phyloP scores from a whole-genome alignment of 257 asterid genomes.

The Misopates orontium region DNA sequence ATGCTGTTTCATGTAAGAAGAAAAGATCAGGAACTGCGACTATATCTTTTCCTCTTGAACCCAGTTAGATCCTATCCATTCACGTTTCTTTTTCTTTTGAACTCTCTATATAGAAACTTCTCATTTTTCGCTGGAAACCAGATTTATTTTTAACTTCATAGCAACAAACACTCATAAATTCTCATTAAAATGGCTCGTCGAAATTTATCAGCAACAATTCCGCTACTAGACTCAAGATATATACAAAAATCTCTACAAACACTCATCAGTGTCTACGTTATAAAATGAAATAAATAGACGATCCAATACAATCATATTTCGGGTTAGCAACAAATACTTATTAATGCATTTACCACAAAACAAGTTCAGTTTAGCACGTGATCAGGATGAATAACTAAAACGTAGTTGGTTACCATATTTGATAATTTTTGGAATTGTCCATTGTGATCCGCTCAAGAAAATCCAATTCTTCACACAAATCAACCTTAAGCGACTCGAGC shows the following conservation, averaged over 20 bases:
- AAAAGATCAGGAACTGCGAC: no score
- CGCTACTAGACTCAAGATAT: neutral
- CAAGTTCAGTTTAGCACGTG: constrained; percentile 4
- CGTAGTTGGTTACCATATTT: constrained; percentile 60
- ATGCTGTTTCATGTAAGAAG: no score
- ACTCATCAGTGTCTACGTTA: neutral
- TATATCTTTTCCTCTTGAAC: no score
- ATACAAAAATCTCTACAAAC: neutral
- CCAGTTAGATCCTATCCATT: no score
- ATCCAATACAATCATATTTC: constrained; percentile 5
- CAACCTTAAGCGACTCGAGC: constrained; percentile 67
- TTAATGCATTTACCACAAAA: constrained; percentile 17
- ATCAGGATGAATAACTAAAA: constrained; percentile 5
- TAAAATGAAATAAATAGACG: neutral
- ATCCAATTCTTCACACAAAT: constrained; percentile 65
- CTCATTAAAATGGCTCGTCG: neutral
- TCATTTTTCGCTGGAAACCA: neutral
- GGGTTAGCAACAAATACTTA: neutral
- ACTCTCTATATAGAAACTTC: no score
- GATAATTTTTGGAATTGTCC: constrained; percentile 83
- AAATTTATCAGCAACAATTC: neutral
- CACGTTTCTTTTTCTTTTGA: no score
- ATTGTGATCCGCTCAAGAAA: constrained; percentile 58
- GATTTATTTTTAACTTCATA: neutral
- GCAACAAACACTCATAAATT: neutral